These are phyloP conservation scores for Claviceps paspali DNA, from an alignment of 2,329 filamentous ascomycete species.

Conservation along the genomic window DNA sequence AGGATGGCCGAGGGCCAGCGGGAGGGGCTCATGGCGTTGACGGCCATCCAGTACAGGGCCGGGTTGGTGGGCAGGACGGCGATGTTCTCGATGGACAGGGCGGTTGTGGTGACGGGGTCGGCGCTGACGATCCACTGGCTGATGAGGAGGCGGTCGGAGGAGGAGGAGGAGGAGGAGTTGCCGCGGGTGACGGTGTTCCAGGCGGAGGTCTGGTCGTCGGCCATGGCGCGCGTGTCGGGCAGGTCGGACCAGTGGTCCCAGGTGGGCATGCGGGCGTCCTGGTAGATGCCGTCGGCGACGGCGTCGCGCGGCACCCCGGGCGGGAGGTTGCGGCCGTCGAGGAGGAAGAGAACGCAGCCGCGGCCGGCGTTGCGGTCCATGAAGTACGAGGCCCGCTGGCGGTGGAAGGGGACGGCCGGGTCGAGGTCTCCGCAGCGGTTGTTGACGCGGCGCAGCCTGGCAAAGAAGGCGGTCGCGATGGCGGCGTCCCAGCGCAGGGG, in stretches of 20 bases:
- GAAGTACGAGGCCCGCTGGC: constrained; percentile 13
- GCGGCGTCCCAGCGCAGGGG: constrained; percentile 20
- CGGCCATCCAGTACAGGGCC: constrained; percentile 19
- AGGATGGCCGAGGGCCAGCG: constrained; percentile 17
- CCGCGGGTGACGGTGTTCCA: constrained; percentile 10
- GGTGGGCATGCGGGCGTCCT: constrained; percentile 9
- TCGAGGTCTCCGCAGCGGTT: constrained; percentile 21
- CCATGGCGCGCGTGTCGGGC: constrained; percentile 12
- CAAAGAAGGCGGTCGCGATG: constrained; percentile 27
- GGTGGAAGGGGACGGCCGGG: constrained; percentile 11
- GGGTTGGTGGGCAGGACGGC: constrained; percentile 19
- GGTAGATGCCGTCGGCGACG: constrained; percentile 17
- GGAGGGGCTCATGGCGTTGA: constrained; percentile 14
- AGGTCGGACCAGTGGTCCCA: constrained; percentile 18
- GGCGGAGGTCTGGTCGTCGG: constrained; percentile 10
- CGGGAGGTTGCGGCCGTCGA: constrained; percentile 11
- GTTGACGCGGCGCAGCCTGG: constrained; percentile 23
- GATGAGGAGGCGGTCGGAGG: constrained; percentile 14
- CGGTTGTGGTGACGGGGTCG: constrained; percentile 12
- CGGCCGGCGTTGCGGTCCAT: constrained; percentile 18
- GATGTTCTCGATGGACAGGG: constrained; percentile 13
- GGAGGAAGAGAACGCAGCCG: constrained; percentile 19
- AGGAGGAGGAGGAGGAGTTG: constrained; percentile 8
- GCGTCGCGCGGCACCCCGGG: constrained; percentile 11
- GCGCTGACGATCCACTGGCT: constrained; percentile 18